A percentile compares a stretch with the other conserved stretches of the same genome.
Conservation (phyloP, 179 eudicot species). For the Camellia oleifera region DNA sequence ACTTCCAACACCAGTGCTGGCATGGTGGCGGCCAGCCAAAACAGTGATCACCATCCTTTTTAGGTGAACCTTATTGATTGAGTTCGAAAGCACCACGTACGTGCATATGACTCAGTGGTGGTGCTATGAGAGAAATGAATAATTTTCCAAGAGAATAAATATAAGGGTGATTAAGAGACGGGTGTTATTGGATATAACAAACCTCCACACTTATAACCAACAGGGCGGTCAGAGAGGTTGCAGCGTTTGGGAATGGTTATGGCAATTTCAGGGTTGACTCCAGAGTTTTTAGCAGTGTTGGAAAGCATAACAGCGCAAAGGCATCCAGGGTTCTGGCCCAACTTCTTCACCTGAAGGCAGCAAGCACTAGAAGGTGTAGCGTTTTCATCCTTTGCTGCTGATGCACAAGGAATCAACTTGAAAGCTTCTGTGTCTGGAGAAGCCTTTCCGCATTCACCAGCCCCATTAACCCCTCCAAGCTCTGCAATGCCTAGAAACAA, state of each 20-base stretch:
- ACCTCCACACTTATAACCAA: conserved; percentile 68
- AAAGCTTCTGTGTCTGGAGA: conserved; percentile 53
- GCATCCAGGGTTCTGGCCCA: conserved; percentile 57
- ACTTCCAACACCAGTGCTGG: too few relatives aligned
- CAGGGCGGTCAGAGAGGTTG: conserved; percentile 56
- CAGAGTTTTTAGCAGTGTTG: conserved; percentile 46
- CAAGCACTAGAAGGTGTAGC: conserved; percentile 39
- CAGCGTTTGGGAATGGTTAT: conserved; percentile 63
- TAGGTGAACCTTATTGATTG: too few relatives aligned
- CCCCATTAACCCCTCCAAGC: conserved; percentile 28
- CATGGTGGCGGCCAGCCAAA: too few relatives aligned
- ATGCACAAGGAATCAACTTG: conserved; percentile 49
- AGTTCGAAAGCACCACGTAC: too few relatives aligned
- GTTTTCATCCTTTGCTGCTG: conserved; percentile 39
- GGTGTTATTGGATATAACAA: too few relatives aligned
- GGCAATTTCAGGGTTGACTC: conserved; percentile 55
- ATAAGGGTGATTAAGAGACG: too few relatives aligned
- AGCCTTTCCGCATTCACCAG: conserved; percentile 46
- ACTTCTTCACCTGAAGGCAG: conserved; percentile 43
- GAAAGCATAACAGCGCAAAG: conserved; percentile 75
- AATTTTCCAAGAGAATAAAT: too few relatives aligned
- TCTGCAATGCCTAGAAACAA: conserved; percentile 15
- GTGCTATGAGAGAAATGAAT: too few relatives aligned
- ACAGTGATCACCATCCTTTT: too few relatives aligned
- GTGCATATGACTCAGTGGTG: too few relatives aligned